phyloP scores from a whole-genome alignment of 2,329 filamentous ascomycete species.

The Fusarium sp. region DNA sequence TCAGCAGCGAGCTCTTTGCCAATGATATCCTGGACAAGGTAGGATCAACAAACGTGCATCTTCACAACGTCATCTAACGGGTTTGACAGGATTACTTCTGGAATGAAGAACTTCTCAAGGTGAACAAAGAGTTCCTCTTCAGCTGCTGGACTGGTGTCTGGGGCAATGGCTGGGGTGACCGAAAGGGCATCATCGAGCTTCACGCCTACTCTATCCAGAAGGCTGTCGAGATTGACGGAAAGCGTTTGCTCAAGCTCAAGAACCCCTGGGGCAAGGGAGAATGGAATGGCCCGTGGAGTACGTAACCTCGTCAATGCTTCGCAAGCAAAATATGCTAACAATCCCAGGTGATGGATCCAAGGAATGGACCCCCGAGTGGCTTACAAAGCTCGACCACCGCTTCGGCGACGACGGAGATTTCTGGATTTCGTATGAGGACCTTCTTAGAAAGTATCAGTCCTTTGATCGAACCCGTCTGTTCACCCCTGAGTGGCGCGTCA shows the following conservation, averaged over 20 bases:
- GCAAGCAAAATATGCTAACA: conserved; percentile 23
- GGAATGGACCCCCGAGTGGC: conserved; percentile 86
- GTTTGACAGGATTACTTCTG: conserved; percentile 68
- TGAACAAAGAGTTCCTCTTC: conserved; percentile 83
- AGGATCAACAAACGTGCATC: conserved; percentile 39
- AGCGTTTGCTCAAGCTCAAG: conserved; percentile 72
- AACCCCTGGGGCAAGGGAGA: conserved; percentile 87
- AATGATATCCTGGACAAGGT: conserved; percentile 80
- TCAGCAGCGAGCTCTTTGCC: conserved; percentile 74
- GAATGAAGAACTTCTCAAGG: conserved; percentile 80
- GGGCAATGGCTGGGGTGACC: conserved; percentile 50
- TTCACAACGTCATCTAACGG: background rate
- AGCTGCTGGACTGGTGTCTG: conserved; percentile 65
- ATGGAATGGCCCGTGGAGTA: conserved; percentile 83
- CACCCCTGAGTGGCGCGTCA: conserved; percentile 64
- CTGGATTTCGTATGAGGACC: conserved; percentile 70
- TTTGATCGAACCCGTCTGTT: conserved; percentile 71
- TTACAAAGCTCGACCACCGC: conserved; percentile 76
- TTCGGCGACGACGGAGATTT: conserved; percentile 82
- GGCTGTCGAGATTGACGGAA: conserved; percentile 66
- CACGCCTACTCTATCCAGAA: conserved; percentile 74
- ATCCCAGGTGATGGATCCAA: conserved; percentile 76
- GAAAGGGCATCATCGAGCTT: conserved; percentile 68
- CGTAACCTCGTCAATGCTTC: conserved; percentile 8
- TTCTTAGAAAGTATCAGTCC: conserved; percentile 68